Evolutionary conservation across 2,329 filamentous ascomycete genomes (phyloP), one percentile per base, ranked within the genome.

Genomic region (Aspergillus flavus): DNA sequence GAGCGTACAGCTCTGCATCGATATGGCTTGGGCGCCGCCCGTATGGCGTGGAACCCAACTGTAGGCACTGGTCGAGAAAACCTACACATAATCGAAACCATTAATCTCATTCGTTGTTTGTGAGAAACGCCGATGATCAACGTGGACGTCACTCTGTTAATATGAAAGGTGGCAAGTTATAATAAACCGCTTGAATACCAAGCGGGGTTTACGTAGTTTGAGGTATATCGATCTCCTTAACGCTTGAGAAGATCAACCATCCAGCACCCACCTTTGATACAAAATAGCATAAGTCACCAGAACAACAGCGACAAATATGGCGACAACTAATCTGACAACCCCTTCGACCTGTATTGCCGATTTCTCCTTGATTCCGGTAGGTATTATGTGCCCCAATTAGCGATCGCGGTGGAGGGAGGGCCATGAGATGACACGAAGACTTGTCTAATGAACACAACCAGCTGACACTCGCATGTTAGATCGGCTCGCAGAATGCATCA

Each of bases 271-370:
- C 39, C 26, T 21, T 36, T 55, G 32, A 39, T 39, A n/a, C n/a
- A 36, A n/a, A 54, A 4, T 11, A 39, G 21, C 32, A 26, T 9
- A 6, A 41, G 39, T 9, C 39, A 34, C 28, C 2, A 19, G 11
- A 55, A 28, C n/a, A 26, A 16, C 11, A 39, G 23, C 39, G n/a
- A 41, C 45, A 57, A n/a, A 36, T 4, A 69, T 69, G 69, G 59
- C 64, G n/a, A 39, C n/a, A 28, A 59, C 59, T 34, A 64, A 65
- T 14, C 63, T 74, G 21, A 62, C 59, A 9, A 93, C 91, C 0
- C 93, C 93, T 2, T 81, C 85, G 60, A 79, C 85, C 52, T 94
- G 91, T 78, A 92, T 90, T 58, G 93, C 89, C 64, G 93, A 96
- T 79, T 96, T 96, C 76, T 96, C 93, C 75, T 83, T 96, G 63